A percentile compares a stretch with the other conserved stretches of the same genome.
Conservation (phyloP, 2,329 filamentous ascomycete species). For the Colletotrichum musicola region DNA sequence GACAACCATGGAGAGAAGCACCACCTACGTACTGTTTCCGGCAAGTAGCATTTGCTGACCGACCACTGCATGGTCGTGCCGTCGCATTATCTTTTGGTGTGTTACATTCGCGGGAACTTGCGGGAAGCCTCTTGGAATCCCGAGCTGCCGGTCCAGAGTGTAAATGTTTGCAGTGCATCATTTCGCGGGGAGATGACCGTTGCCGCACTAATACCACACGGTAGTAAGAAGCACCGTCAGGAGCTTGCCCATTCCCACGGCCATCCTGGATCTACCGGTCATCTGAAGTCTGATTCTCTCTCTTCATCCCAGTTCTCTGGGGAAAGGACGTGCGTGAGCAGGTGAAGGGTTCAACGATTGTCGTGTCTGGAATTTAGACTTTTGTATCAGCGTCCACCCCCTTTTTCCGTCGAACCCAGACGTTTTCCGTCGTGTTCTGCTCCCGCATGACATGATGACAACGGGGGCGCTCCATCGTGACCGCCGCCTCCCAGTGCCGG, state of each 20-base stretch:
- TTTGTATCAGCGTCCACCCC: conserved; percentile 20
- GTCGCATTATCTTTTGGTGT: conserved; percentile 22
- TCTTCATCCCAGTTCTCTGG: conserved; percentile 13
- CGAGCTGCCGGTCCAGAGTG: neutral
- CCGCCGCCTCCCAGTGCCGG: neutral
- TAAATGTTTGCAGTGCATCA: neutral
- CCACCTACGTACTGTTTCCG: neutral
- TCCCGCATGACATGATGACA: neutral
- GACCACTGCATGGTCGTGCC: conserved; percentile 7
- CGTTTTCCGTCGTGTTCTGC: neutral
- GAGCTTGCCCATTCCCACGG: neutral
- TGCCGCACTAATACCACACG: neutral
- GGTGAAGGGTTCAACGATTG: neutral
- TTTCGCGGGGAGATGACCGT: conserved; percentile 8
- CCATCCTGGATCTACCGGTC: conserved; percentile 12
- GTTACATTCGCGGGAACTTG: conserved; percentile 29
- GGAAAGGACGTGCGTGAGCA: neutral
- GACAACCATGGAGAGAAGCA: no score
- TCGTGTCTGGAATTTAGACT: conserved; percentile 17
- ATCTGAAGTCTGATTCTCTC: conserved; percentile 6
- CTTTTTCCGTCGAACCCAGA: conserved; percentile 24
- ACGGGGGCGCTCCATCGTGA: neutral
- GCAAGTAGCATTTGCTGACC: neutral
- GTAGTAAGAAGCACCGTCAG: no score
- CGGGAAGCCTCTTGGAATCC: conserved; percentile 8